Conservation (phyloP, 768 basidiomycete species). For the Leucocoprinus sp. region DNA sequence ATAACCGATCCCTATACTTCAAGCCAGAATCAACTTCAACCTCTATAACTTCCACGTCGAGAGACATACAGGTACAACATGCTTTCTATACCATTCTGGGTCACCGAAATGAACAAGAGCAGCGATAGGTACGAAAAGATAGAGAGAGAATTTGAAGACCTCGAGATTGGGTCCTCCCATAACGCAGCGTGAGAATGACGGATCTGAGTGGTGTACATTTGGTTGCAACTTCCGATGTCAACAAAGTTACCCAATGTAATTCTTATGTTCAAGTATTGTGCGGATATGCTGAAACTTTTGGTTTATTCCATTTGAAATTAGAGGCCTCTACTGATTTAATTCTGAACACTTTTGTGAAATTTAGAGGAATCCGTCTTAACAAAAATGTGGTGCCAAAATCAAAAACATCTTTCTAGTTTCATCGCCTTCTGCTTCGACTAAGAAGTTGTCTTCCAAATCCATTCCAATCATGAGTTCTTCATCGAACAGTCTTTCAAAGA, state of each 20-base stretch:
- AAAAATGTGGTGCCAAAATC: too few relatives aligned
- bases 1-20: constrained; percentile 67
- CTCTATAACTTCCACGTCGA: neutral
- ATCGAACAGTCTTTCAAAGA: too few relatives aligned
- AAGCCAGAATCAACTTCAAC: constrained; percentile 1
- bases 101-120: constrained; percentile 83
- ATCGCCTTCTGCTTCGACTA: too few relatives aligned
- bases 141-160: constrained; percentile 83
- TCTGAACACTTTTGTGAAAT: too few relatives aligned
- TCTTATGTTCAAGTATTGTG: too few relatives aligned
- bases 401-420: too few relatives aligned
- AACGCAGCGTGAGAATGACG: constrained; percentile 2
- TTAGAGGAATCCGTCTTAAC: too few relatives aligned
- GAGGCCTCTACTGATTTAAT: too few relatives aligned
- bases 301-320: too few relatives aligned
- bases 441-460: too few relatives aligned
- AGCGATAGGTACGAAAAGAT: constrained; percentile 77
- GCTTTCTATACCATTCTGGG: constrained; percentile 74
- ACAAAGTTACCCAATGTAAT: neutral
- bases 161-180: constrained; percentile 80
- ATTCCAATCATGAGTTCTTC: too few relatives aligned
- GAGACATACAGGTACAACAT: constrained; percentile 62
- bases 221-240: neutral
- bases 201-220: neutral
- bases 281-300: too few relatives aligned